Evolutionary conservation across 768 basidiomycete species (phyloP).

Genomic region (Lactarius akahatsu): DNA sequence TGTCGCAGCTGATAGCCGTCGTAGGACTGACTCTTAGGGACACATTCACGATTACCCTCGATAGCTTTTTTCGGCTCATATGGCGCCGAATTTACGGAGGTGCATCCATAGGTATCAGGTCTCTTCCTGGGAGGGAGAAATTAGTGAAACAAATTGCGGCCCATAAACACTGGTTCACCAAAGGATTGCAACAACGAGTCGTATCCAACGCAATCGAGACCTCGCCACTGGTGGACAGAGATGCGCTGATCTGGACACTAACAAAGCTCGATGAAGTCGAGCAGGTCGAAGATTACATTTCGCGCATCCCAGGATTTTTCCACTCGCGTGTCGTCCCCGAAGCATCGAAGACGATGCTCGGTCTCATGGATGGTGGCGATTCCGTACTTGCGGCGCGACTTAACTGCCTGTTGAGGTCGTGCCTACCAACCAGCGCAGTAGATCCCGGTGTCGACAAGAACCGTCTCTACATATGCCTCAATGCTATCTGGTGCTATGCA

Average conservation of each 20-base stretch:
- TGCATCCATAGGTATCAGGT: not conserved
- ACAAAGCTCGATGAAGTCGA: not conserved
- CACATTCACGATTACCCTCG: not conserved
- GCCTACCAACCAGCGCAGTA: not conserved
- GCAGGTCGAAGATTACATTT: constrained; percentile 6
- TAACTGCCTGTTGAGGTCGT: not conserved
- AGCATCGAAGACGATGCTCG: constrained; percentile 2
- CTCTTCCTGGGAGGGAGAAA: not conserved
- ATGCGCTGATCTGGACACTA: constrained; percentile 13
- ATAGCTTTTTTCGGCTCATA: not conserved
- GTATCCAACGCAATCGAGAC: constrained; percentile 5
- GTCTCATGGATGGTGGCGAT: constrained; percentile 7
- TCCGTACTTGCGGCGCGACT: constrained; percentile 11
- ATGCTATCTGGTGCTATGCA: constrained; percentile 5
- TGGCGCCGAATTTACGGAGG: not conserved
- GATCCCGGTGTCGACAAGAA: not conserved
- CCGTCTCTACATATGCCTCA: constrained; percentile 5
- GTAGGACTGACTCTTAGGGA: not conserved
- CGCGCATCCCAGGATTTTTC: constrained; percentile 10
- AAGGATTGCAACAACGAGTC: constrained; percentile 2
- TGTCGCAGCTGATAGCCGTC: not conserved
- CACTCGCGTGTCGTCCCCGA: constrained; percentile 7
- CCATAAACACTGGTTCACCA: not conserved
- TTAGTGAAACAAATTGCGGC: not conserved
- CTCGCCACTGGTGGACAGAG: constrained; percentile 2